Percentiles rank a stretch among this genome's conserved stretches.
These are phyloP conservation scores for Sclerotinia subarctica DNA, from an alignment of 2,329 filamentous ascomycete species.

Conservation along the genomic window DNA sequence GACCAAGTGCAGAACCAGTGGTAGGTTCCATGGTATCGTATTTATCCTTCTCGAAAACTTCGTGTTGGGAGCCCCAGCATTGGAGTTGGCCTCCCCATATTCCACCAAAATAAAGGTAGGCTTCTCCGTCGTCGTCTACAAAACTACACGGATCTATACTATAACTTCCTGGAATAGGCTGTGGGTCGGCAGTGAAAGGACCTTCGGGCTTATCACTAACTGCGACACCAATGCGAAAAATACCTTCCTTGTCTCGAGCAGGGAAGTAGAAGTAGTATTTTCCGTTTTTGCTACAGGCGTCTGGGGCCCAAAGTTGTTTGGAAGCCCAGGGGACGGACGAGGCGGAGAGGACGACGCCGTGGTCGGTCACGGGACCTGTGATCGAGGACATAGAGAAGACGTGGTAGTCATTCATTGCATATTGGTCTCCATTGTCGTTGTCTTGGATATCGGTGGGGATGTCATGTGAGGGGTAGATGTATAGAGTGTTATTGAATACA, in stretches of 20 bases:
- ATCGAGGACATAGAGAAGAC: constrained; percentile 61
- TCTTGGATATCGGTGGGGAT: constrained; percentile 69
- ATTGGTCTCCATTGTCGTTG: constrained; percentile 84
- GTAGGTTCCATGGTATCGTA: constrained; percentile 57
- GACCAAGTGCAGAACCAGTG: constrained; percentile 58
- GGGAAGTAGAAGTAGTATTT: constrained; percentile 78
- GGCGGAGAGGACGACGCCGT: constrained; percentile 64
- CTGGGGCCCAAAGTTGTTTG: constrained; percentile 79
- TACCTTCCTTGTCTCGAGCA: constrained; percentile 63
- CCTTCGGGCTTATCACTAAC: constrained; percentile 61
- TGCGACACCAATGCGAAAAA: constrained; percentile 75
- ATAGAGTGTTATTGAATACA: constrained; percentile 71
- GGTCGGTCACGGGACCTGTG: constrained; percentile 58
- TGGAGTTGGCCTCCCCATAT: constrained; percentile 80
- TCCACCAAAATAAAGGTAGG: constrained; percentile 73
- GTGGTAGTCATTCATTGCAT: constrained; percentile 82
- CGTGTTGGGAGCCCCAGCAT: constrained; percentile 54
- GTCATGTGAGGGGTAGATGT: constrained; percentile 80
- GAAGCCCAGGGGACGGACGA: constrained; percentile 71
- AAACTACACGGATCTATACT: constrained; percentile 76
- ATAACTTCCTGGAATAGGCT: constrained; percentile 65
- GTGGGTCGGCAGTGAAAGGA: constrained; percentile 63
- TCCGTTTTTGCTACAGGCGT: constrained; percentile 65
- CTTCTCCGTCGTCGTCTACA: constrained; percentile 66
- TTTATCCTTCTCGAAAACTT: constrained; percentile 54